Conservation (phyloP, 176 grass and related monocot genomes). For the Zizania latifolia region DNA sequence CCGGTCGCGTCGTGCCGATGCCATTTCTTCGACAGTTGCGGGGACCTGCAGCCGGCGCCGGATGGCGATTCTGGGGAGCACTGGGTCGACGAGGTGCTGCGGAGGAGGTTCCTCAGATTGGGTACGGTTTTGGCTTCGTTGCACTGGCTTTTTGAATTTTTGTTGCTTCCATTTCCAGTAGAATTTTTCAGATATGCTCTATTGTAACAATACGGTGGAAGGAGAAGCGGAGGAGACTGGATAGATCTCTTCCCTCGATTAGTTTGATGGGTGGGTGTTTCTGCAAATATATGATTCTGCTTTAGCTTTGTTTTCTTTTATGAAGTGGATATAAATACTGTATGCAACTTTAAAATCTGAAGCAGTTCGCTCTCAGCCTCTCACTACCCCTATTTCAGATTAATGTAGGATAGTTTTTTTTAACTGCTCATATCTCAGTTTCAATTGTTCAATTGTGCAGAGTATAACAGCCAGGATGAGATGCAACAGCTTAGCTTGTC, state of each 20-base stretch:
- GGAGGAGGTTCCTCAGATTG: constrained; percentile 82
- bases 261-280: constrained; percentile 50
- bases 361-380: neutral
- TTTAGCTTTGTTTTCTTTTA: neutral
- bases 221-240: constrained; percentile 53
- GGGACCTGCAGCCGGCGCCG: constrained; percentile 24
- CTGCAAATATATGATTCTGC: neutral
- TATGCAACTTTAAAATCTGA: neutral
- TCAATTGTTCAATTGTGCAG: constrained; percentile 28
- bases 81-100: constrained; percentile 88
- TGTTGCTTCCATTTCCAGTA: neutral
- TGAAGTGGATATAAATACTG: neutral
- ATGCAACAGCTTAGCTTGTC: constrained; percentile 67
- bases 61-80: constrained; percentile 45
- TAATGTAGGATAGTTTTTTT: neutral
- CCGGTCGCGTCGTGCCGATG: constrained; percentile 65
- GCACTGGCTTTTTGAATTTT: constrained; percentile 4
- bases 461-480: constrained; percentile 64
- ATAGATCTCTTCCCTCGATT: constrained; percentile 42
- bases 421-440: neutral
- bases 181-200: constrained; percentile 15
- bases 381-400: neutral
- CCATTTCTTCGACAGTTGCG: constrained; percentile 85
- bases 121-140: constrained; percentile 23
- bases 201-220: constrained; percentile 74